A percentile compares a stretch with the other conserved stretches of the same genome.
Evolutionary conservation across 768 basidiomycete genomes (phyloP).

Genomic region (Panellus pusillus): DNA sequence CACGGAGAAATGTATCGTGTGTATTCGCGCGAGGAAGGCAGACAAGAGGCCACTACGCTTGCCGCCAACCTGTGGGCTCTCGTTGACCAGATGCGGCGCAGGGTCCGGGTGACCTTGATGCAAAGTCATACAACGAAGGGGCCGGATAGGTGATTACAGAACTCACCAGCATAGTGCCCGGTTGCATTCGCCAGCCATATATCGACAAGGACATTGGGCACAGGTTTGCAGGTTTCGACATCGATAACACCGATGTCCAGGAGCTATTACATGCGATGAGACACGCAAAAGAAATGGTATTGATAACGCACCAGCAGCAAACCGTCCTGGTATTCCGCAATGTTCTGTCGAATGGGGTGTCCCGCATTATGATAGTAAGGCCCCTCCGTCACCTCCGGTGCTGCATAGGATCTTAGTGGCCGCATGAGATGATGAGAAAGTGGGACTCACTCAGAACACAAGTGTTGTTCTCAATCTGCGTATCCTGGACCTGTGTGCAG

Average conservation of each 20-base stretch:
- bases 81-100: conserved; percentile 40
- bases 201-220: conserved; percentile 57
- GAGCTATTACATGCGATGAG: conserved; percentile 25
- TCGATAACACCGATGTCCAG: conserved; percentile 60
- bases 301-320: conserved; percentile 41
- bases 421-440: neutral
- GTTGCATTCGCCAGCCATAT: conserved; percentile 62
- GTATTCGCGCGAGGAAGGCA: conserved; percentile 41
- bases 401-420: conserved; percentile 16
- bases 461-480: conserved; percentile 53
- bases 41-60: conserved; percentile 42
- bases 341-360: conserved; percentile 53
- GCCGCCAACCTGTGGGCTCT: conserved; percentile 49
- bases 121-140: neutral
- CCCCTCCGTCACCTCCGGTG: conserved; percentile 54
- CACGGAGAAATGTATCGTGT: conserved; percentile 49
- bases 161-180: conserved; percentile 48
- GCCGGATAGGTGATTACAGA: neutral
- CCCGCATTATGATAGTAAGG: conserved; percentile 53
- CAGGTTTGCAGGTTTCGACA: conserved; percentile 54
- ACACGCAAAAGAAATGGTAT: neutral
- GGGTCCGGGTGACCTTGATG: conserved; percentile 47
- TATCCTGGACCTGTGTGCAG: conserved; percentile 46
- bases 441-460: conserved; percentile 42
- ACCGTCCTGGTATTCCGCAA: conserved; percentile 54